A percentile compares a stretch with the other conserved stretches of the same genome.
Evolutionary conservation across 805 yeast species (phyloP).

Genomic region (Candida pseudoglaebosa): DNA sequence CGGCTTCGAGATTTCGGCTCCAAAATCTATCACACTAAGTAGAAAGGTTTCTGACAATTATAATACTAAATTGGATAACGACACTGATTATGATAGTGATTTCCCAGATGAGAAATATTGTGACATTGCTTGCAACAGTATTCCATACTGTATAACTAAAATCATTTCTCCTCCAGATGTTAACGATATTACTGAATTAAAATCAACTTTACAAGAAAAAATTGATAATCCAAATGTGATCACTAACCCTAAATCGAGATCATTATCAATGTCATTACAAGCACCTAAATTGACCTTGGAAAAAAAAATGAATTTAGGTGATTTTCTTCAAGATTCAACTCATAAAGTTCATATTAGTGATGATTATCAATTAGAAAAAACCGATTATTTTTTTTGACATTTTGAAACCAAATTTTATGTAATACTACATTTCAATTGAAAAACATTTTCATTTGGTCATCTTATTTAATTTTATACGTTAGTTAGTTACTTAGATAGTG

Average conservation of each 20-base stretch:
- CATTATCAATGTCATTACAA: slow-evolving; percentile 8
- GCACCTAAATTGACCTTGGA: slow-evolving; percentile 5
- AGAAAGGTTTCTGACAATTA: slow-evolving; percentile 14
- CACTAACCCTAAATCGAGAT: slow-evolving; percentile 11
- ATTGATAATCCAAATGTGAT: slow-evolving; percentile 14
- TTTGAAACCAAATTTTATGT: background rate
- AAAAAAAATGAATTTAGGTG: background rate
- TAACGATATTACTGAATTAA: background rate
- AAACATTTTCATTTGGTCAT: too few species aligned
- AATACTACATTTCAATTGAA: too few species aligned
- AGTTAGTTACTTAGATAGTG: too few species aligned
- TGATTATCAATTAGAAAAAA: background rate
- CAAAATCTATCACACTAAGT: background rate
- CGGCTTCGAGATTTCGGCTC: slow-evolving; percentile 1
- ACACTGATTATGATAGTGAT: slow-evolving; percentile 8
- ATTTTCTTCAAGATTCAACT: background rate
- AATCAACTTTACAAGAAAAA: slow-evolving; percentile 6
- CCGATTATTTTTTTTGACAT: background rate
- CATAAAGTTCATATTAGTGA: slow-evolving; percentile 3
- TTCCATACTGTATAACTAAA: background rate
- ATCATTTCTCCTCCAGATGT: slow-evolving; percentile 1
- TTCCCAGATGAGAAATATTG: background rate
- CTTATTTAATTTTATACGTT: too few species aligned
- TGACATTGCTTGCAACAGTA: background rate
- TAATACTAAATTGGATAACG: slow-evolving; percentile 4